Evolutionary conservation across 1,139 yeast genomes (phyloP), one percentile per base, ranked within the genome.

Genomic region (Pichia sp.): DNA sequence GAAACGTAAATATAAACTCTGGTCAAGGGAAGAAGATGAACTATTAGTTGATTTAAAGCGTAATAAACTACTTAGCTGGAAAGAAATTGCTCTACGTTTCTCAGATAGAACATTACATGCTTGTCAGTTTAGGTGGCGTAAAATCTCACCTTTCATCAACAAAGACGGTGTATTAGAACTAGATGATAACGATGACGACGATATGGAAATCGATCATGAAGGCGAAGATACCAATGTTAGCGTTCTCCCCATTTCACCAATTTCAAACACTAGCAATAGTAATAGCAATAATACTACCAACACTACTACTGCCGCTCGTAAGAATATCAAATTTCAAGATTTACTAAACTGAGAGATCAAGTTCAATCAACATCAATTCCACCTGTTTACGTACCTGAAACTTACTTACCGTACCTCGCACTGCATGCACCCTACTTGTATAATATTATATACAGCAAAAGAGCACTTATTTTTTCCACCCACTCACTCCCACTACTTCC

Each of bases 111-210:
- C 51, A 2, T 22, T 46, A 34, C 50, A 48, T 34, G 51, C 51
- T 2, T 48, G 50, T 36, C 51, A 48, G 22, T 48, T 46, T 19
- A 44, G 51, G 38, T 48, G 51, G 51, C 42, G 49, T 12, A 48
- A 48, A 26, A 45, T 47, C 1, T 34, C 41, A 31, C 43, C 47
- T 3, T 44, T 28, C 30, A 34, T 44, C 12, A 26, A 19, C 4
- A 28, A 41, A 2, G 25, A 43, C 23, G 36, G 36, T 19, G 22
- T 25, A 9, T 24, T 34, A 19, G 32, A 21, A 9, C 20, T 35
- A 11, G 28, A 34, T 18, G 12, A 11, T 15, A 17, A 10, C 17
- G 31, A 19, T n/a, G 34, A 31, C 11, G n/a, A 15, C 6, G 34
- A 31, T 4, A n/a, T 11, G 2, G 18, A 12, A 20, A 15, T 20